Evolutionary conservation across 2,329 filamentous ascomycete species (phyloP).

Genomic region (Gaeumannomyces tritici): DNA sequence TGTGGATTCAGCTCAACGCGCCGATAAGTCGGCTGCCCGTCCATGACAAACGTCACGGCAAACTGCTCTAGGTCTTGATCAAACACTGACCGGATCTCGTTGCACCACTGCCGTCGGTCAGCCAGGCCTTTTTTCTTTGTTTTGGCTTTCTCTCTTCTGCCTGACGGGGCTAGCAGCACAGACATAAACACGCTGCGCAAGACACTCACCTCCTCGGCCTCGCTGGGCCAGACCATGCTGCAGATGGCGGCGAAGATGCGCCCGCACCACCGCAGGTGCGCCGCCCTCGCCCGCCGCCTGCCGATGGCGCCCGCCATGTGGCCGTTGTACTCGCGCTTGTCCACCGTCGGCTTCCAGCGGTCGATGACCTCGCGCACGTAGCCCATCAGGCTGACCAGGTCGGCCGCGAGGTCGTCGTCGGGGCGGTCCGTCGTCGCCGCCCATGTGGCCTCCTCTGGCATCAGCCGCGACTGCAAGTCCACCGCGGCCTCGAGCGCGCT

Average conservation of each 20-base stretch:
- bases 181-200: no score
- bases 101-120: background rate
- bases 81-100: background rate
- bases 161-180: no score
- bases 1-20: background rate
- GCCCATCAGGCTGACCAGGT: background rate
- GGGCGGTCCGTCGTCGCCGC: no score
- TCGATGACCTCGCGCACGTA: background rate
- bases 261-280: constrained; percentile 1
- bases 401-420: background rate
- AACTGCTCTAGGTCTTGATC: background rate
- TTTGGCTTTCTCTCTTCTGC: background rate
- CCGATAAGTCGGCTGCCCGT: background rate
- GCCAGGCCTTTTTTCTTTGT: background rate
- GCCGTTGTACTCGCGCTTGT: background rate
- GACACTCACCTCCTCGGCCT: background rate
- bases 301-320: background rate
- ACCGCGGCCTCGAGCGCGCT: background rate
- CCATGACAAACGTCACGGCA: background rate
- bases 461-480: background rate
- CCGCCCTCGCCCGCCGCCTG: background rate
- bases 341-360: background rate
- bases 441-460: no score
- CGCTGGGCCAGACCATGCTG: background rate
- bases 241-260: background rate